These are phyloP conservation scores for Phytophthora ramorum DNA, from an alignment of 352 stramenopile genomes.

Conservation along the genomic window DNA sequence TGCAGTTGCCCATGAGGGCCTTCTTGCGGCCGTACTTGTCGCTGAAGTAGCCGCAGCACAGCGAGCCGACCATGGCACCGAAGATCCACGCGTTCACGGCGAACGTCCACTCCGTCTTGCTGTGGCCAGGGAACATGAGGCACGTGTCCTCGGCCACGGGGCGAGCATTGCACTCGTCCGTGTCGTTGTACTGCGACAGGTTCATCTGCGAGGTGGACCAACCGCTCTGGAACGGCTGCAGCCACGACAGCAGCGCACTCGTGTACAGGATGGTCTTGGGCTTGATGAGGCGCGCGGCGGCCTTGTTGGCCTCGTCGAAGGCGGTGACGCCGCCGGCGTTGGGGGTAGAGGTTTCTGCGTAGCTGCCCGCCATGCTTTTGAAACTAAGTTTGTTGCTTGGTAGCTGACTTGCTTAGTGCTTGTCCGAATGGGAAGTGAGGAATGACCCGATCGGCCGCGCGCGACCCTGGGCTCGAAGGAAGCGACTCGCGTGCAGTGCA, in stretches of 20 bases:
- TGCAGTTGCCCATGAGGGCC: too few relatives aligned
- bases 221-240: too few relatives aligned
- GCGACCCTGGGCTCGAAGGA: too few relatives aligned
- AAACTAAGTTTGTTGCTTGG: neutral
- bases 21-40: too few relatives aligned
- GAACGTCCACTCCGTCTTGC: slow-evolving; percentile 31
- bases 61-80: too few relatives aligned
- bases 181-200: too few relatives aligned
- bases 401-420: neutral
- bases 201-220: too few relatives aligned
- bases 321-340: slow-evolving; percentile 15
- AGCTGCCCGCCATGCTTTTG: neutral
- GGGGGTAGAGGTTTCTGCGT: slow-evolving; percentile 20
- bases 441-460: too few relatives aligned
- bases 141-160: slow-evolving; percentile 30
- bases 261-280: too few relatives aligned
- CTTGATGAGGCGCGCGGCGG: slow-evolving; percentile 14
- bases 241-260: too few relatives aligned
- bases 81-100: slow-evolving; percentile 29
- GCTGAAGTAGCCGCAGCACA: too few relatives aligned
- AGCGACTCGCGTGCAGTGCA: neutral
- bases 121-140: slow-evolving; percentile 33
- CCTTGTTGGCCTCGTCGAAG: slow-evolving; percentile 38
- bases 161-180: slow-evolving; percentile 29
- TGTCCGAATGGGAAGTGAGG: too few relatives aligned